A percentile compares a stretch with the other conserved stretches of the same genome.
Conservation (phyloP, 1,139 yeast genomes). For the Hansenula sp. region DNA sequence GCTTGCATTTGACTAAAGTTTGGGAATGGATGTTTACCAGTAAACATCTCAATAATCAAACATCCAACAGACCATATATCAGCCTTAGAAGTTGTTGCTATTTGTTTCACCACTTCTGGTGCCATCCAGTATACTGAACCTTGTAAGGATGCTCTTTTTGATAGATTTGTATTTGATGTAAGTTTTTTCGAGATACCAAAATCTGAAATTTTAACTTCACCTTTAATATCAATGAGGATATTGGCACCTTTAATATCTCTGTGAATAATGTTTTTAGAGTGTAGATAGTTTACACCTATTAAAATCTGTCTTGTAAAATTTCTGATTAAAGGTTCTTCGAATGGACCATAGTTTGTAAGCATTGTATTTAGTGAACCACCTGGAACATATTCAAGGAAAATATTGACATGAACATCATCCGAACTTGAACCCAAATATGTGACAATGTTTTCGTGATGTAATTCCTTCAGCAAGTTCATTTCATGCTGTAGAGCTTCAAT, state of each 20-base stretch:
- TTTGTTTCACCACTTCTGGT: constrained; percentile 92
- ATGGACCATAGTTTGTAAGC: constrained; percentile 83
- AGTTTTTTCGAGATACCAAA: constrained; percentile 86
- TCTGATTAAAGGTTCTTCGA: constrained; percentile 83
- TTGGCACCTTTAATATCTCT: constrained; percentile 94
- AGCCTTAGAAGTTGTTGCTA: constrained; percentile 82
- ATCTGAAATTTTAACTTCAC: constrained; percentile 88
- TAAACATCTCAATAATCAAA: constrained; percentile 86
- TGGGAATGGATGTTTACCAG: constrained; percentile 93
- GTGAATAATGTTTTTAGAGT: constrained; percentile 79
- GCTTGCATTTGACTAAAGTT: constrained; percentile 96
- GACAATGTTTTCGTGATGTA: constrained; percentile 90
- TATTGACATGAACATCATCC: constrained; percentile 66
- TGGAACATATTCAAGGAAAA: constrained; percentile 91
- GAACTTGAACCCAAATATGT: constrained; percentile 83
- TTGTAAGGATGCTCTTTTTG: constrained; percentile 77
- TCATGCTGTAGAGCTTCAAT: constrained; percentile 84
- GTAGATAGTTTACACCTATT: constrained; percentile 77
- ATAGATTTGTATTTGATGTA: constrained; percentile 23
- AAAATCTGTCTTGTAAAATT: constrained; percentile 82
- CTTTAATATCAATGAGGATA: constrained; percentile 83
- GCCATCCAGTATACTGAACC: constrained; percentile 99
- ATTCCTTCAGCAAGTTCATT: constrained; percentile 69
- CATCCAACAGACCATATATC: constrained; percentile 98
- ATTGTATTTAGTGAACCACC: constrained; percentile 94